phyloP scores from a whole-genome alignment of 2,329 filamentous ascomycete genomes.

The Dryadomyces quercivorus region DNA sequence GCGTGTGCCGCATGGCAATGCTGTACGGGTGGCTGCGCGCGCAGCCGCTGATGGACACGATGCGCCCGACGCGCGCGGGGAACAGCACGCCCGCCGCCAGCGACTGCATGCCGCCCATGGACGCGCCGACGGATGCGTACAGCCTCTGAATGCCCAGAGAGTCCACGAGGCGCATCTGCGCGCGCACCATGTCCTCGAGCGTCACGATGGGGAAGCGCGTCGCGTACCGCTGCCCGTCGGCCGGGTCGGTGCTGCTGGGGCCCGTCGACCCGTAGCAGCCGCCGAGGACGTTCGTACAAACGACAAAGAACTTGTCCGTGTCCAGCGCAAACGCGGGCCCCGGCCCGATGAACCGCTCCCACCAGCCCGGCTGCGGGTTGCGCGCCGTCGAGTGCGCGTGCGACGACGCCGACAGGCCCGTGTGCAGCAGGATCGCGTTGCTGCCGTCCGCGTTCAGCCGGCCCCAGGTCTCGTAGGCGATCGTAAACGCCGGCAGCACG shows the following conservation, averaged over 20 bases:
- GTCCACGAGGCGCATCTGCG: constrained; percentile 84
- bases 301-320: constrained; percentile 81
- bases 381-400: constrained; percentile 84
- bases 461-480: constrained; percentile 93
- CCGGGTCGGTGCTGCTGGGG: constrained; percentile 76
- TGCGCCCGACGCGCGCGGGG: constrained; percentile 65
- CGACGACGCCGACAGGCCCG: constrained; percentile 90
- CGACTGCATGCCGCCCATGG: constrained; percentile 98
- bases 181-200: constrained; percentile 93
- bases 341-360: constrained; percentile 96
- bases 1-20: constrained; percentile 96
- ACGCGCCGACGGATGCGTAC: constrained; percentile 86
- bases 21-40: constrained; percentile 93
- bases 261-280: constrained; percentile 95
- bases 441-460: constrained; percentile 63
- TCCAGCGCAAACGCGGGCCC: constrained; percentile 74
- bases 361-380: constrained; percentile 90
- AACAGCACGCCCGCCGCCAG: constrained; percentile 78
- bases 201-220: constrained; percentile 93
- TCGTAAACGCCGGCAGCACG: constrained; percentile 72
- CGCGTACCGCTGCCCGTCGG: constrained; percentile 77
- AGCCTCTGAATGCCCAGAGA: constrained; percentile 62
- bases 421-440: constrained; percentile 88
- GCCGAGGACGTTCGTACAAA: constrained; percentile 94
- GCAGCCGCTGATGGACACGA: constrained; percentile 87